These are phyloP conservation scores for Flaveria trinervia DNA, from an alignment of 129 eudicot species.

Conservation along the genomic window DNA sequence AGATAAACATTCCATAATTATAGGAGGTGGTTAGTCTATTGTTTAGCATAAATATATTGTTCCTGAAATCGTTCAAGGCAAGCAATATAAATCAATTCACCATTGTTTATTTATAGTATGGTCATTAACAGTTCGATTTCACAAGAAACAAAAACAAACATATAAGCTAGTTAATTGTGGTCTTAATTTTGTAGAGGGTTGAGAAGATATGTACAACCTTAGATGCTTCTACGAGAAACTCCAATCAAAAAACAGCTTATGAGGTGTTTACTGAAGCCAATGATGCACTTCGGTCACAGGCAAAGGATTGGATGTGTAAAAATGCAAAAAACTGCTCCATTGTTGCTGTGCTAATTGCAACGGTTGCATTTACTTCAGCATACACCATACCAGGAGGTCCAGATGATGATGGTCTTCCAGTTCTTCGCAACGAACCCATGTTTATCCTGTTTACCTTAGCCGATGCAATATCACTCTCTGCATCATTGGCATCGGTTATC, in stretches of 20 bases:
- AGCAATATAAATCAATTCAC: too few species aligned
- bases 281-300: conserved; percentile 20
- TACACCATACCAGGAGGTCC: conserved; percentile 48
- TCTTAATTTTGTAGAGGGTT: conserved; percentile 36
- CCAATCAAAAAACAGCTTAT: conserved; percentile 26
- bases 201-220: conserved; percentile 14
- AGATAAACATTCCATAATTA: too few species aligned
- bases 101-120: too few species aligned
- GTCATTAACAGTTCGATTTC: too few species aligned
- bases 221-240: conserved; percentile 21
- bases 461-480: conserved; percentile 41
- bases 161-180: neutral
- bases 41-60: too few species aligned
- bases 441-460: conserved; percentile 37
- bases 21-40: too few species aligned
- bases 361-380: conserved; percentile 54
- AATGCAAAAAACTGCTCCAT: conserved; percentile 50
- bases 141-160: neutral
- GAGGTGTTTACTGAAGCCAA: conserved; percentile 36
- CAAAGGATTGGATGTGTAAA: conserved; percentile 44
- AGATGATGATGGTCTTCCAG: conserved; percentile 28
- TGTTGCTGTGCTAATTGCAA: conserved; percentile 51
- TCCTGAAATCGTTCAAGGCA: too few species aligned
- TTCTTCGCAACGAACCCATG: conserved; percentile 23
- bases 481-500: conserved; percentile 38